phyloP scores from a whole-genome alignment of 2,329 filamentous ascomycete genomes.

The Periglandula ipomoeae region DNA sequence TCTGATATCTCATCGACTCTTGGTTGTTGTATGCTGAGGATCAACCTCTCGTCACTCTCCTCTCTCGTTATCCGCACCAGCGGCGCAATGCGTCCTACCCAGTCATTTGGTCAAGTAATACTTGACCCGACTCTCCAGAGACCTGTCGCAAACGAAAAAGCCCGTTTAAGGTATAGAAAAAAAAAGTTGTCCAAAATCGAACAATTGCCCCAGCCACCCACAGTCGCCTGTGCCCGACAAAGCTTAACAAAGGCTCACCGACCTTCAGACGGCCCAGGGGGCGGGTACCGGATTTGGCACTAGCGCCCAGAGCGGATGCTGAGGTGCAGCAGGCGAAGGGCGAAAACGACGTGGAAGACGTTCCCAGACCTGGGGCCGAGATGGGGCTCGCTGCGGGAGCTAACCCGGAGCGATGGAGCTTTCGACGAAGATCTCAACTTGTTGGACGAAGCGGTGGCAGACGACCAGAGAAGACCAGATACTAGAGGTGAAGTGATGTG shows the following conservation, averaged over 20 bases:
- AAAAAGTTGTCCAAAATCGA: neutral
- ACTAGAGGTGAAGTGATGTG: neutral
- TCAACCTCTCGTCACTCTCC: neutral
- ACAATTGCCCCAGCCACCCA: constrained; percentile 4
- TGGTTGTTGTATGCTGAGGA: neutral
- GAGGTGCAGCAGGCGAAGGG: neutral
- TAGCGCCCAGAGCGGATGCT: constrained; percentile 4
- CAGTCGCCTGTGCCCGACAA: neutral
- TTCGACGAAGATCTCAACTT: neutral
- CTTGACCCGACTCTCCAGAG: neutral
- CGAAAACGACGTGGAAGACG: neutral
- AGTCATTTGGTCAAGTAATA: constrained; percentile 4
- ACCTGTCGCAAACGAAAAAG: neutral
- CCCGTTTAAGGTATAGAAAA: neutral
- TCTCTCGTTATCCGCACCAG: constrained; percentile 1
- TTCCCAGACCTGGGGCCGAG: neutral
- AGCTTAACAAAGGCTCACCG: constrained; percentile 5
- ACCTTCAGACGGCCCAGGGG: constrained; percentile 4
- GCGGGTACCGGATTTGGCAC: constrained; percentile 4
- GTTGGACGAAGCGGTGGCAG: neutral
- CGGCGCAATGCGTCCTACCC: constrained; percentile 2
- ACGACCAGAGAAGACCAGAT: neutral
- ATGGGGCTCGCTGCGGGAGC: neutral
- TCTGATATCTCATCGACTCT: neutral
- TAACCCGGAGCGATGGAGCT: neutral